Percentiles rank a stretch among this genome's conserved stretches.
Conservation (phyloP, 768 basidiomycete species). For the Psilocybe cubensis region DNA sequence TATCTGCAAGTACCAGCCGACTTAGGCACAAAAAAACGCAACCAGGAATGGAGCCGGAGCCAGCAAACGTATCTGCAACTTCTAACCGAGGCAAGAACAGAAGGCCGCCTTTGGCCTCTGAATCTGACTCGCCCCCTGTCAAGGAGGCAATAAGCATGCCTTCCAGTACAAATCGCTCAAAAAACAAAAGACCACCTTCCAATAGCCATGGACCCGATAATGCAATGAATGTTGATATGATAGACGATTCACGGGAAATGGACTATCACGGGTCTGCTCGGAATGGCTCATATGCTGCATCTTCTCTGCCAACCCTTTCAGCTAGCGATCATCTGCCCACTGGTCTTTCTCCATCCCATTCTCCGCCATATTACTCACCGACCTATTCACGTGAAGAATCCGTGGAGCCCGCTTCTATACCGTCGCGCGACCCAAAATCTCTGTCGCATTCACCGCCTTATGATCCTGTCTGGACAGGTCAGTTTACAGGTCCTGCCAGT, state of each 20-base stretch:
- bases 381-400: slow-evolving; percentile 20
- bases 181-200: no score
- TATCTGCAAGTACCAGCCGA: no score
- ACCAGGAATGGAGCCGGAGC: no score
- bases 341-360: slow-evolving; percentile 14
- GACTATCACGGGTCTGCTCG: slow-evolving; percentile 19
- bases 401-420: slow-evolving; percentile 27
- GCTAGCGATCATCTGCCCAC: slow-evolving; percentile 24
- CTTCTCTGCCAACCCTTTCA: slow-evolving; percentile 18
- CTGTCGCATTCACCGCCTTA: slow-evolving; percentile 28
- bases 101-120: no score
- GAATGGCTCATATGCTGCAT: slow-evolving; percentile 20
- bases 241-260: background rate
- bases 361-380: slow-evolving; percentile 17
- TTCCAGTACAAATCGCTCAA: slow-evolving; percentile 31
- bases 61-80: slow-evolving; percentile 14
- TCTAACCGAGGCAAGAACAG: slow-evolving; percentile 26
- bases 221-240: slow-evolving; percentile 1
- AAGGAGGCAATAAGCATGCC: no score
- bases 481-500: slow-evolving; percentile 52
- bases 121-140: no score
- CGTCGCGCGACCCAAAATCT: slow-evolving; percentile 24
- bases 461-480: slow-evolving; percentile 31
- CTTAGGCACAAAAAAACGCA: no score
- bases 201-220: background rate